Evolutionary conservation across 202 grass and related monocot genomes (phyloP).

Genomic region (Dendrocalamus latiflorus): DNA sequence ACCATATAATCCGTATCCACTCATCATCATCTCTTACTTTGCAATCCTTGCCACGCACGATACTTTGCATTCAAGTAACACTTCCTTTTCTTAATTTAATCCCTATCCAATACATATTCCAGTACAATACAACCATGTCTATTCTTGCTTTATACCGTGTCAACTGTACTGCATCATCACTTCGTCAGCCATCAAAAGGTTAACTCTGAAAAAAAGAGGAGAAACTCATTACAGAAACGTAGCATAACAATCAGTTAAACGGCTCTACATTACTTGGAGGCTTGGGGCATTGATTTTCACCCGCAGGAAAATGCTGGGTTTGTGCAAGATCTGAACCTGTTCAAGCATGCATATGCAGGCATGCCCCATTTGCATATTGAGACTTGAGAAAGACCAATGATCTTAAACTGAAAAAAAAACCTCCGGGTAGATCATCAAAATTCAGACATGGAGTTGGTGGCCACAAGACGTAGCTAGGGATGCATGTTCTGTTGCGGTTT

Average conservation of each 20-base stretch:
- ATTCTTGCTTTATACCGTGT: too few species aligned
- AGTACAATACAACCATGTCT: neutral
- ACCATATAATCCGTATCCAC: conserved; percentile 1
- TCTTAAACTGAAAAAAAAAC: neutral
- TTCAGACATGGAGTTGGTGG: neutral
- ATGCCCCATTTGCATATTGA: neutral
- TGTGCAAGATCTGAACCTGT: neutral
- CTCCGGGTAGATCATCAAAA: neutral
- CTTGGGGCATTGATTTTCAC: conserved; percentile 6
- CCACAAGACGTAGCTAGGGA: neutral
- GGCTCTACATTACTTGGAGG: neutral
- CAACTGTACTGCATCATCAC: neutral
- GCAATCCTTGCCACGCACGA: too few species aligned
- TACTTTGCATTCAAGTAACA: neutral
- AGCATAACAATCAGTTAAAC: too few species aligned
- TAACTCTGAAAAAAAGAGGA: neutral
- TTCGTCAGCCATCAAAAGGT: neutral
- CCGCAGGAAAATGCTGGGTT: neutral
- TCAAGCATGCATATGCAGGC: neutral
- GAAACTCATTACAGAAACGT: too few species aligned
- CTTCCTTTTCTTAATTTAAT: neutral
- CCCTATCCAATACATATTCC: too few species aligned
- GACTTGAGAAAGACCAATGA: neutral
- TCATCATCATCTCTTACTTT: neutral
- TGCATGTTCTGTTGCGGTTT: too few species aligned